A percentile compares a stretch with the other conserved stretches of the same genome.
Conservation (phyloP, 805 yeast genomes). For the Suhomyces xylopsoci region DNA sequence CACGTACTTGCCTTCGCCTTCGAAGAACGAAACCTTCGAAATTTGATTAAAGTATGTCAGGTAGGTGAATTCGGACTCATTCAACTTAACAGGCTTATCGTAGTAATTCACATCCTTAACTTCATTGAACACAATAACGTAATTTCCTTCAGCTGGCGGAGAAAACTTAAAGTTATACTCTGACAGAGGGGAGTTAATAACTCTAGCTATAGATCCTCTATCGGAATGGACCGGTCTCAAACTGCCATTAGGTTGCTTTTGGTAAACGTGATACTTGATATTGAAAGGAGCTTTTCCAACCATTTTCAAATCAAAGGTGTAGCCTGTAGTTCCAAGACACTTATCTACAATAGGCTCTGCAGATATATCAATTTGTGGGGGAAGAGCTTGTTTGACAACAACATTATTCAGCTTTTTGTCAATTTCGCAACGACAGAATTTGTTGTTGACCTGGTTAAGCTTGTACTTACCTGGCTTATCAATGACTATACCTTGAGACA, state of each 20-base stretch:
- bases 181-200: slow-evolving; percentile 24
- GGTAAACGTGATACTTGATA: slow-evolving; percentile 59
- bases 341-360: slow-evolving; percentile 71
- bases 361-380: slow-evolving; percentile 36
- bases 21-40: slow-evolving; percentile 43
- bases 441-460: slow-evolving; percentile 53
- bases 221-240: slow-evolving; percentile 32
- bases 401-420: slow-evolving; percentile 27
- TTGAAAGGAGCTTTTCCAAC: slow-evolving; percentile 83
- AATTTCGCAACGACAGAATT: slow-evolving; percentile 65
- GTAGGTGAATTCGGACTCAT: slow-evolving; percentile 49
- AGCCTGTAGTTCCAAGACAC: slow-evolving; percentile 91
- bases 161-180: slow-evolving; percentile 52
- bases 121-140: slow-evolving; percentile 65
- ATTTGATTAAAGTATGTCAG: slow-evolving; percentile 69
- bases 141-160: slow-evolving; percentile 81
- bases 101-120: slow-evolving; percentile 62
- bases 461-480: slow-evolving; percentile 65
- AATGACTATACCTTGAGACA: slow-evolving; percentile 33
- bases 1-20: slow-evolving; percentile 9
- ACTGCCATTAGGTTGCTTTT: slow-evolving; percentile 31
- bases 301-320: slow-evolving; percentile 58
- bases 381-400: slow-evolving; percentile 39
- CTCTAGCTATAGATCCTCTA: slow-evolving; percentile 25
- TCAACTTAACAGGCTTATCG: slow-evolving; percentile 33